Base-by-base conservation (phyloP, 2,329 filamentous ascomycete genomes). In the Fusarium continuum region DNA sequence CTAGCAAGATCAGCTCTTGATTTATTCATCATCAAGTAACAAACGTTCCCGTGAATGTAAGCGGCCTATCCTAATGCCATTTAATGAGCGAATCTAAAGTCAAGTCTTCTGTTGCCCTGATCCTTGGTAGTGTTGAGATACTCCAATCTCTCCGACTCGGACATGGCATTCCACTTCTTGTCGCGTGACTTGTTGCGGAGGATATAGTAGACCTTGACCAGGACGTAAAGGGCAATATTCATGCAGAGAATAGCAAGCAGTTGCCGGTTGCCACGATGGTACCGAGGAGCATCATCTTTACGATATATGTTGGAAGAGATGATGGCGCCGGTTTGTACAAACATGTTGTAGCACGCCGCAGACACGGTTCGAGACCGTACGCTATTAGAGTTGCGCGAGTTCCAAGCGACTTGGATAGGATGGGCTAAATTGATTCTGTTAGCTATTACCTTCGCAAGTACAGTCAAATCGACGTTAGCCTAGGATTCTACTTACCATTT, bases 401-500 rank as follows among this genome's bases (percentile, higher is more conserved):
- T 36, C 43, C 43, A 46, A 2, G 28, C 43, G 10, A 46, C 43
- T 5, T 46, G 43, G n/a, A 26, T 26, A 26, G 25, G 25, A 26
- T 26, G 25, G 25, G 25, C 25, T 26, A 11, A 11, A 26, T 26
- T 26, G 25, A 26, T 26, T 9, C 5, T n/a, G 8, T 26, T 26
- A 26, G 25, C 25, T 6, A 26, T 26, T 26, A 3, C 4, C 11
- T 26, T 8, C 25, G 11, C 25, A 6, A 11, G 25, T 26, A 26
- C 11, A 26, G 4, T 26, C 25, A 26, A 3, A 9, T 26, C 4
- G 25, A 26, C 3, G 8, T 26, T 8, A 11, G 8, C 11, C 2
- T 3, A 7, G 25, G 25, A 20, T 8, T 19, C 34, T 17, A 57
- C 54, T 47, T 47, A 57, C 54, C 40, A 31, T 52, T 47, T 13